These are phyloP conservation scores for Rubia yunnanensis DNA, from an alignment of 257 asterid species.

Conservation along the genomic window DNA sequence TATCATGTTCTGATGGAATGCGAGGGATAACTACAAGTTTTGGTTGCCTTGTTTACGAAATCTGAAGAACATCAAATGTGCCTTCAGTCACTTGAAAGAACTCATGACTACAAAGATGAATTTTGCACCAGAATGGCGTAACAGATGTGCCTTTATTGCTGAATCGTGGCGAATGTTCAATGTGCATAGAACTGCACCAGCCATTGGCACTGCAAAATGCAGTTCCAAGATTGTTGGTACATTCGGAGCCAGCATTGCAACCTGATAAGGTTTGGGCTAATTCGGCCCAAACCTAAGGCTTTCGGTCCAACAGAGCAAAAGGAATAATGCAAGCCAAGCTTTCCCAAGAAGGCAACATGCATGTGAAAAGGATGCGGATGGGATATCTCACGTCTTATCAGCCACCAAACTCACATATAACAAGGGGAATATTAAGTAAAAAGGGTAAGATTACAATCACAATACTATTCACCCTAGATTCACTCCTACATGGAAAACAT, in stretches of 20 bases:
- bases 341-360: too few relatives aligned
- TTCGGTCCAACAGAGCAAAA: too few relatives aligned
- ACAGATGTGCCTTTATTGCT: constrained; percentile 22
- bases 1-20: constrained; percentile 8
- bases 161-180: constrained; percentile 30
- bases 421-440: too few relatives aligned
- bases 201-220: constrained; percentile 41
- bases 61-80: constrained; percentile 17
- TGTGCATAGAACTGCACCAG: constrained; percentile 31
- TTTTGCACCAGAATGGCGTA: constrained; percentile 32
- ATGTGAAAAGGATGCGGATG: too few relatives aligned
- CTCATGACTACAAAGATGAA: constrained; percentile 26
- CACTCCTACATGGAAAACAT: too few relatives aligned
- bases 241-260: constrained; percentile 32
- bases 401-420: too few relatives aligned
- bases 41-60: constrained; percentile 14
- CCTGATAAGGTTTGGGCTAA: too few relatives aligned
- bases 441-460: too few relatives aligned
- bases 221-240: constrained; percentile 35
- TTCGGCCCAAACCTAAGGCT: too few relatives aligned
- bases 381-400: too few relatives aligned
- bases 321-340: too few relatives aligned
- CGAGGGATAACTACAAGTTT: constrained; percentile 19
- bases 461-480: too few relatives aligned
- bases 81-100: constrained; percentile 21